Percentiles rank a stretch among this genome's conserved stretches.
phyloP scores from a whole-genome alignment of 306 rosid genomes.

The Trifolium repens region DNA sequence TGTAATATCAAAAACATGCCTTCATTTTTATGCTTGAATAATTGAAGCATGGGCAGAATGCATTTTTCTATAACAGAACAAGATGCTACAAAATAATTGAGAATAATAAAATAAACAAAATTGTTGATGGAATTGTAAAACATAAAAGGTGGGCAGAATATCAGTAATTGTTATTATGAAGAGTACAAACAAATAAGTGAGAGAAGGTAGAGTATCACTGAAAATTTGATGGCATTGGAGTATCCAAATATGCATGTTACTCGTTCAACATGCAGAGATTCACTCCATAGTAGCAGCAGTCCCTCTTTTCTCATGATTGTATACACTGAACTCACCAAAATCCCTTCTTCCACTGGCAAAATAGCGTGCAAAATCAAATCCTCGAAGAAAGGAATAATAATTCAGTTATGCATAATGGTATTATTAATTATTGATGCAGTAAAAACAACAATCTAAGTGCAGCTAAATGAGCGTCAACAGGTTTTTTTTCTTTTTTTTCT shows the following conservation, averaged over 20 bases:
- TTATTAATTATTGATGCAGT: not conserved
- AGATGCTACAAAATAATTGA: not conserved
- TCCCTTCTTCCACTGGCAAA: slow-evolving; percentile 87
- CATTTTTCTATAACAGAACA: not conserved
- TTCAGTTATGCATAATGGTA: slow-evolving; percentile 44
- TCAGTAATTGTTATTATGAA: not conserved
- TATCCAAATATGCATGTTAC: slow-evolving; percentile 4
- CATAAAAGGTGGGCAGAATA: not conserved
- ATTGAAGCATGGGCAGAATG: not conserved
- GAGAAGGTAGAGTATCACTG: slow-evolving; percentile 5
- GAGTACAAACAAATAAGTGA: not conserved
- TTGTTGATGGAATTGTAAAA: not conserved
- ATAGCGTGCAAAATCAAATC: slow-evolving; percentile 67
- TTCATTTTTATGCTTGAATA: not conserved
- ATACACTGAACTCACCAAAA: slow-evolving; percentile 85
- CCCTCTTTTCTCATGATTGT: slow-evolving; percentile 60
- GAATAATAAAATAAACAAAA: slow-evolving; percentile 7
- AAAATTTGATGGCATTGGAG: slow-evolving; percentile 5
- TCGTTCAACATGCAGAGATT: slow-evolving; percentile 19
- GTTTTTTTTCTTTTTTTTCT: not conserved
- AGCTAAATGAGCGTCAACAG: not conserved
- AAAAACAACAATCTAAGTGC: slow-evolving; percentile 2
- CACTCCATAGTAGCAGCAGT: slow-evolving; percentile 27
- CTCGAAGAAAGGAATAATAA: slow-evolving; percentile 53
- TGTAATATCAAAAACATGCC: not conserved